Conservation (phyloP, 2,329 filamentous ascomycete genomes). For the Fusarium concolor region DNA sequence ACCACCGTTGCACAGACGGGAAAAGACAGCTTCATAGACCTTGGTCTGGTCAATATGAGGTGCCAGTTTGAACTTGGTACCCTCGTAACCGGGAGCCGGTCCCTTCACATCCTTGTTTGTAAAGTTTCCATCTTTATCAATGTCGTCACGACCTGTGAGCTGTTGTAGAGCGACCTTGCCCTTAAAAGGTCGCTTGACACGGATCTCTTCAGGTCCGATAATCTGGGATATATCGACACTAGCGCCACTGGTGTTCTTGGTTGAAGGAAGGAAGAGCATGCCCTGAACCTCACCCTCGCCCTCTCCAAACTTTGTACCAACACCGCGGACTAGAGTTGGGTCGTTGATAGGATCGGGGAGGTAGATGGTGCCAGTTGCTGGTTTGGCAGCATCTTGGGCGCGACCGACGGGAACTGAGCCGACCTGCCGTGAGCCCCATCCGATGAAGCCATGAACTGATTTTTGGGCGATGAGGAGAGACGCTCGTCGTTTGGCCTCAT, state of each 20-base stretch:
- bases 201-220: conserved; percentile 80
- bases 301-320: conserved; percentile 84
- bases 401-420: conserved; percentile 94
- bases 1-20: conserved; percentile 81
- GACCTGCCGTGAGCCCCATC: conserved; percentile 83
- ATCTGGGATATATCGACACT: conserved; percentile 89
- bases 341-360: conserved; percentile 89
- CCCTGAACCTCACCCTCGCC: conserved; percentile 79
- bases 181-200: conserved; percentile 89
- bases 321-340: conserved; percentile 80
- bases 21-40: conserved; percentile 94
- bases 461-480: conserved; percentile 96
- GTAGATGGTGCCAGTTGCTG: conserved; percentile 83
- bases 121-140: conserved; percentile 74
- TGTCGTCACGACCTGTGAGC: conserved; percentile 82
- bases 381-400: conserved; percentile 88
- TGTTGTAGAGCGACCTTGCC: conserved; percentile 80
- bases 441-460: conserved; percentile 94
- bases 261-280: conserved; percentile 85
- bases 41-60: conserved; percentile 94
- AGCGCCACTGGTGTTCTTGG: conserved; percentile 79
- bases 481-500: conserved; percentile 87
- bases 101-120: conserved; percentile 66
- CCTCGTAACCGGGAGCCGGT: conserved; percentile 72
- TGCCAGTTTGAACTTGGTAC: conserved; percentile 86